Conservation (phyloP, 169 alveolate species). For the Plasmodium sp. region DNA sequence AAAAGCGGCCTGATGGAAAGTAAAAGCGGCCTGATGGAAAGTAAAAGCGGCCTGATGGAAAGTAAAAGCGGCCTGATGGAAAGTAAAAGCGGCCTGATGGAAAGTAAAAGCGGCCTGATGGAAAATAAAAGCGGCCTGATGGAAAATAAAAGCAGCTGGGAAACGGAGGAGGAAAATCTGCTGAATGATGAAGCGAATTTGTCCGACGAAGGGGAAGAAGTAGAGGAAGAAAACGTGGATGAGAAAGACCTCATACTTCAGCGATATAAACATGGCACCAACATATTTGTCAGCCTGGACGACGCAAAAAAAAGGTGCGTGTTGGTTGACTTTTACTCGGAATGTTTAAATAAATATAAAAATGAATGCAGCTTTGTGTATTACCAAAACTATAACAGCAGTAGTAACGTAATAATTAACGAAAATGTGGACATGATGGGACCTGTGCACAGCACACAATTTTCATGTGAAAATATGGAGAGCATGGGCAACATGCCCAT, state of each 20-base stretch:
- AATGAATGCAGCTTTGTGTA: conserved; percentile 79
- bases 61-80: conserved; percentile 15
- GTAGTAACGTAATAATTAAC: conserved; percentile 33
- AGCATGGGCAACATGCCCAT: background rate
- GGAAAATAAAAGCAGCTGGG: conserved; percentile 50
- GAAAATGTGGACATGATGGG: conserved; percentile 24
- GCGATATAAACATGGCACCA: conserved; percentile 70
- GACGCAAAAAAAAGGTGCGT: background rate
- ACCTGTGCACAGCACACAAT: background rate
- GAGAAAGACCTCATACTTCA: conserved; percentile 65
- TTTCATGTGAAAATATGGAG: conserved; percentile 5
- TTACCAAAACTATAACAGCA: conserved; percentile 76
- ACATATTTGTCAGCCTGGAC: conserved; percentile 12
- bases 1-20: conserved; percentile 6
- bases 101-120: background rate
- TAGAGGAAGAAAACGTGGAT: conserved; percentile 48
- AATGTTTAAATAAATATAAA: conserved; percentile 81
- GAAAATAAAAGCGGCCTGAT: background rate
- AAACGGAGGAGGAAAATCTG: conserved; percentile 36
- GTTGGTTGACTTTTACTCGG: conserved; percentile 81
- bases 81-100: background rate
- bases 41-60: conserved; percentile 19
- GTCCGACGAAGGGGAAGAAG: conserved; percentile 61
- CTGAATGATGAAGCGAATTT: conserved; percentile 45
- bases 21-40: conserved; percentile 23